Conservation (phyloP, 2,329 filamentous ascomycete genomes). For the Penicillium sp. region DNA sequence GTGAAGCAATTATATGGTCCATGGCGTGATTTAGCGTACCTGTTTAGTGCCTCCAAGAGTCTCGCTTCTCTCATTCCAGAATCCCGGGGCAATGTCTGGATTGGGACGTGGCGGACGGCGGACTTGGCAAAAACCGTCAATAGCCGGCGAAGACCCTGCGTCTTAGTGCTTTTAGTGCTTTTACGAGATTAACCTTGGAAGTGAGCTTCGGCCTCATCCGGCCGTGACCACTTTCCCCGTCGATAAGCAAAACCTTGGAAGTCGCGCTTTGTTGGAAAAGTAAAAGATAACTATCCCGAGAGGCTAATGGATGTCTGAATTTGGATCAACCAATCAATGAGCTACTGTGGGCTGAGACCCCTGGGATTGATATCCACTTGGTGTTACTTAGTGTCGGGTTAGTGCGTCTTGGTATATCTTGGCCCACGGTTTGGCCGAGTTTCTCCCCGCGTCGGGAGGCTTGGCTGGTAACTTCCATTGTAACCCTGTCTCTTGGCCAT, state of each 20-base stretch:
- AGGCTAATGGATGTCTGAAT: background rate
- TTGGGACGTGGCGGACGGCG: conserved; percentile 2
- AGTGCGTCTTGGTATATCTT: conserved; percentile 6
- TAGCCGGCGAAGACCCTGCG: conserved; percentile 12
- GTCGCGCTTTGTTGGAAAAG: background rate
- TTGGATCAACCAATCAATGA: conserved; percentile 3
- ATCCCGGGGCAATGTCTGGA: conserved; percentile 2
- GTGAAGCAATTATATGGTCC: conserved; percentile 4
- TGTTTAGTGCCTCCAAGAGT: background rate
- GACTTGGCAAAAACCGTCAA: conserved; percentile 4
- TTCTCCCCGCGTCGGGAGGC: conserved; percentile 6
- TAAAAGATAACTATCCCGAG: background rate
- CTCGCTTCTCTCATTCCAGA: background rate
- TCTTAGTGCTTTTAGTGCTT: background rate
- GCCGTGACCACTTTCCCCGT: background rate
- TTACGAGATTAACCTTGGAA: background rate
- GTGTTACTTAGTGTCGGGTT: background rate
- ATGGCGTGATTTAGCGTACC: background rate
- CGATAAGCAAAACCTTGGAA: background rate
- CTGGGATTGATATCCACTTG: background rate
- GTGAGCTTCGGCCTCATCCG: background rate
- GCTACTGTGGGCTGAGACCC: background rate
- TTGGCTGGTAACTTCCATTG: conserved; percentile 25
- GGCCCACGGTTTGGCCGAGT: background rate
- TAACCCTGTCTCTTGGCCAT: conserved; percentile 23